Base-by-base conservation (phyloP, 2,329 filamentous ascomycete species). In the Colletotrichum sp. region DNA sequence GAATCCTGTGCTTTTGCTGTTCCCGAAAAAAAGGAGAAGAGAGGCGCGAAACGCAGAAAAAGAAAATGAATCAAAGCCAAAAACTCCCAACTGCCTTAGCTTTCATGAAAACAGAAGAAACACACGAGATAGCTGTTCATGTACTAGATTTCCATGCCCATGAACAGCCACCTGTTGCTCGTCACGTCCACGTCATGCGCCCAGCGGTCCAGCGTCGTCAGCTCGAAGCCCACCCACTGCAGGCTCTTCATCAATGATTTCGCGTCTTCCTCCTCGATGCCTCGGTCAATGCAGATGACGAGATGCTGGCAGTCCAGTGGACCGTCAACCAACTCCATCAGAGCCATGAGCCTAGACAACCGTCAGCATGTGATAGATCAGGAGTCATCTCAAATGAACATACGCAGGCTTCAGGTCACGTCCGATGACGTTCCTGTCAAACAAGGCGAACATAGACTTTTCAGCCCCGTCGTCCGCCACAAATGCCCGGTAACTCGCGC, bases 161-260 rank as follows among this genome's bases (percentile, higher is more conserved):
- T 91, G 82, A 97, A 95, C 73, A 98, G 83, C 96, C 96, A 98
- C 79, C 88, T 88, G 66, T 92, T 86, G 85, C 95, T 98, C 65
- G 93, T 91, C 67, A 93, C 89, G 76, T 94, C 90, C 69, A 89
- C 82, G 51, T 88, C 87, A 59, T 87, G 85, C 18, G 90, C 89
- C 93, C 95, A 98, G 78, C 91, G 90, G 78, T 95, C 93, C 57
- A 98, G 88, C 29, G 94, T 96, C 64, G 91, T 92, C 77, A 96
- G 89, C 81, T 94, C 94, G 81, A 98, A 98, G 69, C 96, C 96
- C 76, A 97, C 96, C 96, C 96, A 98, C 82, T 95, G 94, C 66
- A 98, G 90, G 79, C 95, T 96, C 83, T 93, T 95, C 80, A 93
- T 91, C 78, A 96, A 87, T 72, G 92, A 87, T 78, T 93, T 90